A percentile compares a stretch with the other conserved stretches of the same genome.
These are phyloP conservation scores for Lipomyces spencermartinsiae DNA, from an alignment of 805 yeast genomes.

Conservation along the genomic window DNA sequence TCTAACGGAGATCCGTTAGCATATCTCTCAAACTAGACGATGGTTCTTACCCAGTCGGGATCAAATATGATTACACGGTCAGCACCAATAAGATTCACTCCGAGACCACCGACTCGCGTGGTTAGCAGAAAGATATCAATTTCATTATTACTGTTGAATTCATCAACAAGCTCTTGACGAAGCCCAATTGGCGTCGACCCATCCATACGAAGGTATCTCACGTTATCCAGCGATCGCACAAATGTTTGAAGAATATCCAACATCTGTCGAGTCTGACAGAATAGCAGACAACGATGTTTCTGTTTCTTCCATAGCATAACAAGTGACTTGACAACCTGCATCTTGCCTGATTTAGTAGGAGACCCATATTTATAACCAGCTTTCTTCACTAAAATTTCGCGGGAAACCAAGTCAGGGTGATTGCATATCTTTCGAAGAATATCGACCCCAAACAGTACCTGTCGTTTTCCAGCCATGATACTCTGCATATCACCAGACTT, in stretches of 20 bases:
- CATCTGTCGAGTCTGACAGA: slow-evolving; percentile 95
- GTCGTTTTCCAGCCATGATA: slow-evolving; percentile 75
- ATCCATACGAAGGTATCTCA: slow-evolving; percentile 83
- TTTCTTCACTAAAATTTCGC: slow-evolving; percentile 49
- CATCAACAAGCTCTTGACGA: slow-evolving; percentile 81
- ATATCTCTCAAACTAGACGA: not conserved
- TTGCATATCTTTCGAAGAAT: slow-evolving; percentile 90
- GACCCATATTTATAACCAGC: slow-evolving; percentile 51
- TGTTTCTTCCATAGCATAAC: slow-evolving; percentile 77
- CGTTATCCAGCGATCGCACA: slow-evolving; percentile 50
- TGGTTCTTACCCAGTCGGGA: slow-evolving; percentile 76
- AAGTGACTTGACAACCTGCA: slow-evolving; percentile 83
- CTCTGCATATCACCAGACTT: slow-evolving; percentile 76
- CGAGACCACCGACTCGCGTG: slow-evolving; percentile 95
- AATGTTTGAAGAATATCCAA: slow-evolving; percentile 81
- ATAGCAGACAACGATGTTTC: slow-evolving; percentile 80
- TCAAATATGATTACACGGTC: slow-evolving; percentile 91
- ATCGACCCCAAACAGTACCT: slow-evolving; percentile 89
- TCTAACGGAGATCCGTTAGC: slow-evolving; percentile 42
- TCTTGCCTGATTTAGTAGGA: slow-evolving; percentile 73
- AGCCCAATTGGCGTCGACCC: slow-evolving; percentile 83
- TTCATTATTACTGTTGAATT: slow-evolving; percentile 67
- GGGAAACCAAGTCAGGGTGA: slow-evolving; percentile 83
- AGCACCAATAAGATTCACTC: slow-evolving; percentile 93
- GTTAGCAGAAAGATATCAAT: slow-evolving; percentile 79